Evolutionary conservation across 2,329 filamentous ascomycete species (phyloP), one percentile per base, ranked within the genome.

Genomic region (Ustulina deusta): DNA sequence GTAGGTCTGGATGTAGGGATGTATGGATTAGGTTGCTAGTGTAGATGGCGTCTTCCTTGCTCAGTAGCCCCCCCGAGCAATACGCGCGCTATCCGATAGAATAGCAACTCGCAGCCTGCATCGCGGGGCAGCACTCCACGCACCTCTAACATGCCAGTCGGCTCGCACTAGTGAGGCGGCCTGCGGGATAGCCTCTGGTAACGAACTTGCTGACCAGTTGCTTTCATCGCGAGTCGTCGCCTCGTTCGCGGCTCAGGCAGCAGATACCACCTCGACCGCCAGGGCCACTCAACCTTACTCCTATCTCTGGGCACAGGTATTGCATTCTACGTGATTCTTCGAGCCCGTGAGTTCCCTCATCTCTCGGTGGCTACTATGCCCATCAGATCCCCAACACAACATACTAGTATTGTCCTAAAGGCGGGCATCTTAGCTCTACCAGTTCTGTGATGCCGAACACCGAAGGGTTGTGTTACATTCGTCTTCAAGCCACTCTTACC

Each of bases 11-110:
- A 27, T 22, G 29, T 29, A 52, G 25, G 25, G 17, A 15, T 3
- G 29, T 51, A 42, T 5, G n/a, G 6, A 51, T 36, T 22, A 32
- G 11, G 49, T 54, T 3, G 49, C 20, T 6, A n/a, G n/a, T n/a
- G n/a, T n/a, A 11, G n/a, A n/a, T 34, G 10, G 10, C 22, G 11
- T 54, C 10, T 22, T 34, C 15, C 17, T 22, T 34, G 25, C 17
- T 22, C 17, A 2, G 32, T 20, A 20, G 42, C 10, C 20, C n/a
- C 42, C n/a, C 29, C 4, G n/a, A n/a, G 38, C 6, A 42, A 52
- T 54, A 61, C n/a, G 27, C 59, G 40, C 20, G 27, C 38, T 38
- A 55, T 25, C 49, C 59, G 42, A 36, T 22, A 13, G 15, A n/a
- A 34, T 44, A 22, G 22, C 46, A 20, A 20, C 17, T 11, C 2